A percentile compares a stretch with the other conserved stretches of the same genome.
Evolutionary conservation across 2,329 filamentous ascomycete species (phyloP).

Genomic region (Ophiostoma montium): DNA sequence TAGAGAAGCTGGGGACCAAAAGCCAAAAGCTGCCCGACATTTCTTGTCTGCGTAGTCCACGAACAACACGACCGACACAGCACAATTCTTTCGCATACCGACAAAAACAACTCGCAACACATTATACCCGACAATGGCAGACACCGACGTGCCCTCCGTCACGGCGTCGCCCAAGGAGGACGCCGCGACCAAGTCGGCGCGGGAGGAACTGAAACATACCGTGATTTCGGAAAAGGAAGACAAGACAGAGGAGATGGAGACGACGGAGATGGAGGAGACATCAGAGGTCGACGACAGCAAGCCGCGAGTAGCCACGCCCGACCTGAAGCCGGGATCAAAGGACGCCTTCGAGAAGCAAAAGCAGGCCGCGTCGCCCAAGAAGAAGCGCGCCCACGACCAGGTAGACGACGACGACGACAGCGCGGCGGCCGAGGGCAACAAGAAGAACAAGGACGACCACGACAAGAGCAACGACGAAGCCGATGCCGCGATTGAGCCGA

Average conservation of each 20-base stretch:
- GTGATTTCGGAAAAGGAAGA: conserved; percentile 39
- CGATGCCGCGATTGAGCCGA: not conserved
- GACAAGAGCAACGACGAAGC: conserved; percentile 9
- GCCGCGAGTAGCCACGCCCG: conserved; percentile 9
- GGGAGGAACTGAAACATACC: conserved; percentile 51
- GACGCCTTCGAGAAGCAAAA: conserved; percentile 36
- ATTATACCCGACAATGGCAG: conserved; percentile 4
- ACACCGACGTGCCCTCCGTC: conserved; percentile 17
- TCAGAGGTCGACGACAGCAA: conserved; percentile 14
- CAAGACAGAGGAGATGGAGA: conserved; percentile 12
- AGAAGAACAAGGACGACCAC: conserved; percentile 26
- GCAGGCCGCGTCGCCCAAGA: conserved; percentile 46
- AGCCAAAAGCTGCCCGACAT: not conserved
- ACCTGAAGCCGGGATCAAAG: not conserved
- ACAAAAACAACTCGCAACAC: not conserved
- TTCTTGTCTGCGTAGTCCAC: not conserved
- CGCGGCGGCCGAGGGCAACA: conserved; percentile 22
- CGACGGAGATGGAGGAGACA: no score
- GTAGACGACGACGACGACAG: conserved; percentile 29
- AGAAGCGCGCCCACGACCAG: conserved; percentile 49
- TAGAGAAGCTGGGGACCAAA: not conserved
- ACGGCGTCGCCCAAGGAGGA: conserved; percentile 33
- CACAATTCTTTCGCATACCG: not conserved
- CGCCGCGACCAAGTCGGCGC: conserved; percentile 47
- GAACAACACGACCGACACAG: not conserved